A percentile compares a stretch with the other conserved stretches of the same genome.
Conservation (phyloP, 2,329 filamentous ascomycete genomes). For the Geosmithia morbida region DNA sequence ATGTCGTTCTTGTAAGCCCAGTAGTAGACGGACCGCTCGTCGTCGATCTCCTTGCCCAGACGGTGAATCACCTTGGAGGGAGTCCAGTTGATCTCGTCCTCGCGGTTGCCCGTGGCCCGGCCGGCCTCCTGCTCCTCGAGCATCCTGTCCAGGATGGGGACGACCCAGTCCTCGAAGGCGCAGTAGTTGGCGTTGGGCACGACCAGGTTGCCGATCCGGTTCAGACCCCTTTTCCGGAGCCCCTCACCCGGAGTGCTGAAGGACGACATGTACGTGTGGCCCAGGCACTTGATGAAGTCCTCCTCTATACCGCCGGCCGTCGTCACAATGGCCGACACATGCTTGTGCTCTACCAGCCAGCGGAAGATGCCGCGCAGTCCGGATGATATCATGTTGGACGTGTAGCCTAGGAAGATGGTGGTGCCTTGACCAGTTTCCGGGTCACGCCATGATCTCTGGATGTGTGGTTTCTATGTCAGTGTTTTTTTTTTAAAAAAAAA, state of each 20-base stretch:
- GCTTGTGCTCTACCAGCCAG: constrained; percentile 83
- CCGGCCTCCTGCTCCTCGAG: constrained; percentile 81
- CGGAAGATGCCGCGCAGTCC: constrained; percentile 83
- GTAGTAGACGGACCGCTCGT: constrained; percentile 85
- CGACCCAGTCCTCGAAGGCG: constrained; percentile 92
- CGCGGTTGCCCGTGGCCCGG: constrained; percentile 42
- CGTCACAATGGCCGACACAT: constrained; percentile 87
- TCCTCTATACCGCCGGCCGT: constrained; percentile 94
- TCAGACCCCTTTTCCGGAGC: constrained; percentile 74
- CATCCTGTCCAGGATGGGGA: constrained; percentile 91
- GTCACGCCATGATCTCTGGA: constrained; percentile 69
- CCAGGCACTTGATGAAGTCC: constrained; percentile 96
- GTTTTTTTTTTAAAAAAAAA: not conserved
- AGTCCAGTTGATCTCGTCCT: constrained; percentile 74
- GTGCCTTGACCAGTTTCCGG: constrained; percentile 65
- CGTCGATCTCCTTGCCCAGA: constrained; percentile 84
- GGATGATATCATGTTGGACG: constrained; percentile 93
- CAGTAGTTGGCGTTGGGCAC: constrained; percentile 96
- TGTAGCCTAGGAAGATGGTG: constrained; percentile 95
- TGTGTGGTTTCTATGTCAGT: constrained; percentile 8
- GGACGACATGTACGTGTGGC: constrained; percentile 79
- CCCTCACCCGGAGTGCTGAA: constrained; percentile 66
- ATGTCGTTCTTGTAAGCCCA: constrained; percentile 98
- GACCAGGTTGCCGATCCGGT: constrained; percentile 88
- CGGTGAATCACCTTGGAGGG: constrained; percentile 84